phyloP scores from a whole-genome alignment of 371 early-diverging fungal genomes.

The Mucor piriformis region DNA sequence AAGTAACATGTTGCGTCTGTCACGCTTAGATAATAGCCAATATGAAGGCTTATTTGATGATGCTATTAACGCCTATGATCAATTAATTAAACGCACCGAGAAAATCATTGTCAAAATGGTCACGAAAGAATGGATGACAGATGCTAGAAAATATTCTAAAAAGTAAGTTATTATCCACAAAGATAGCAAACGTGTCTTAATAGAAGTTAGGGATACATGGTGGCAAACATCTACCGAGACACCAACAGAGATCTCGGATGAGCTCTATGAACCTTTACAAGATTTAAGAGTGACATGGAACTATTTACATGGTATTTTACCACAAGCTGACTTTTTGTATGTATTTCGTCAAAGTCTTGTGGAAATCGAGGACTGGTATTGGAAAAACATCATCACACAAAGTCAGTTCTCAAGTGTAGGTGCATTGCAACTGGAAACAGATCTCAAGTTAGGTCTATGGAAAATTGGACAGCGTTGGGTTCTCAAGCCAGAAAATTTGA shows the following conservation, averaged over 20 bases:
- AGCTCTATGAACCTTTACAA: slow-evolving; percentile 62
- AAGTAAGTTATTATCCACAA: slow-evolving; percentile 40
- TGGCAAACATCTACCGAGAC: slow-evolving; percentile 31
- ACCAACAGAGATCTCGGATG: slow-evolving; percentile 56
- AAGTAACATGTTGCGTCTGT: slow-evolving; percentile 21
- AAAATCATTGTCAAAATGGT: slow-evolving; percentile 57
- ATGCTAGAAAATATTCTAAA: slow-evolving; percentile 59
- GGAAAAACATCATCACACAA: slow-evolving; percentile 58
- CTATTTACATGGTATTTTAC: slow-evolving; percentile 50
- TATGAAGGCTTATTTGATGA: slow-evolving; percentile 26
- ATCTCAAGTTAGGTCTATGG: slow-evolving; percentile 63
- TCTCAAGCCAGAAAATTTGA: slow-evolving; percentile 61
- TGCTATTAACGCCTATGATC: slow-evolving; percentile 28
- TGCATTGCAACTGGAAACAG: slow-evolving; percentile 54
- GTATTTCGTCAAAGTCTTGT: slow-evolving; percentile 49
- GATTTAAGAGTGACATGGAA: slow-evolving; percentile 50
- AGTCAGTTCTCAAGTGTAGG: slow-evolving; percentile 63
- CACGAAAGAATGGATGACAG: slow-evolving; percentile 61
- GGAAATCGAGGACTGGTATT: slow-evolving; percentile 68
- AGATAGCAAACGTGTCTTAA: background rate
- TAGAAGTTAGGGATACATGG: slow-evolving; percentile 25
- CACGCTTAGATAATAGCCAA: background rate
- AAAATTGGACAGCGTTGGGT: slow-evolving; percentile 54
- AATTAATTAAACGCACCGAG: slow-evolving; percentile 50
- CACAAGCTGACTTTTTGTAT: slow-evolving; percentile 45